A percentile compares a stretch with the other conserved stretches of the same genome.
phyloP scores from a whole-genome alignment of 768 basidiomycete genomes.

The Nidularia pulvinata region DNA sequence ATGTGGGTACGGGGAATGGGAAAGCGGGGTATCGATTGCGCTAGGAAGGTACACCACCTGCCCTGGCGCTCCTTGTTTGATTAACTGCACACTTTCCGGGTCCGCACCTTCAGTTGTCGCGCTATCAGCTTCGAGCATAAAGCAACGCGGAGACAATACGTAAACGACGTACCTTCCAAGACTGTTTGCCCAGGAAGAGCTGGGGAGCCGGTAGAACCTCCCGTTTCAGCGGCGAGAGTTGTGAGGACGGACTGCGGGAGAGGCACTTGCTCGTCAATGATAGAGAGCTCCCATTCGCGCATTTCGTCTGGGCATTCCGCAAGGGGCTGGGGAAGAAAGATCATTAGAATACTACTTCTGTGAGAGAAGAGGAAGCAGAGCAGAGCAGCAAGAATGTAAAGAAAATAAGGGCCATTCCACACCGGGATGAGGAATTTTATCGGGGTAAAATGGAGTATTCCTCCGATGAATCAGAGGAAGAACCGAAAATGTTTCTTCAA shows the following conservation, averaged over 20 bases:
- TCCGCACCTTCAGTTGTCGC: background rate
- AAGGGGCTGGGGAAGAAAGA: slow-evolving; percentile 22
- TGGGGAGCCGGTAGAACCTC: background rate
- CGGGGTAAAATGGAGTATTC: background rate
- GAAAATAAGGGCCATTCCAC: too few species aligned
- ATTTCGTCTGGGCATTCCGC: slow-evolving; percentile 29
- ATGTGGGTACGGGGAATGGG: slow-evolving; percentile 7
- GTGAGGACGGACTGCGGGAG: slow-evolving; percentile 4
- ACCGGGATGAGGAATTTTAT: background rate
- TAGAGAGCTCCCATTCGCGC: slow-evolving; percentile 28
- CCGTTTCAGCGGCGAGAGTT: background rate
- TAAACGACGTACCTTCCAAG: too few species aligned
- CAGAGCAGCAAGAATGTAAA: background rate
- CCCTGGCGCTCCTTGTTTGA: background rate
- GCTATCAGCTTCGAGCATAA: too few species aligned
- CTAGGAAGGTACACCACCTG: background rate
- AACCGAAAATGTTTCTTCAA: too few species aligned
- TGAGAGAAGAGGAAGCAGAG: background rate
- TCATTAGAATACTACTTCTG: too few species aligned
- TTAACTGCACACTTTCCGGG: background rate
- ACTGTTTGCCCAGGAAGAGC: too few species aligned
- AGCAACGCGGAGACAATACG: too few species aligned
- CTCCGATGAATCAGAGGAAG: too few species aligned
- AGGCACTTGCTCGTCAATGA: slow-evolving; percentile 26
- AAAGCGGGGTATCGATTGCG: slow-evolving; percentile 5